Percentiles rank a stretch among this genome's conserved stretches.
Conservation (phyloP, 441 rosid species). For the Eutrema salsugineum region DNA sequence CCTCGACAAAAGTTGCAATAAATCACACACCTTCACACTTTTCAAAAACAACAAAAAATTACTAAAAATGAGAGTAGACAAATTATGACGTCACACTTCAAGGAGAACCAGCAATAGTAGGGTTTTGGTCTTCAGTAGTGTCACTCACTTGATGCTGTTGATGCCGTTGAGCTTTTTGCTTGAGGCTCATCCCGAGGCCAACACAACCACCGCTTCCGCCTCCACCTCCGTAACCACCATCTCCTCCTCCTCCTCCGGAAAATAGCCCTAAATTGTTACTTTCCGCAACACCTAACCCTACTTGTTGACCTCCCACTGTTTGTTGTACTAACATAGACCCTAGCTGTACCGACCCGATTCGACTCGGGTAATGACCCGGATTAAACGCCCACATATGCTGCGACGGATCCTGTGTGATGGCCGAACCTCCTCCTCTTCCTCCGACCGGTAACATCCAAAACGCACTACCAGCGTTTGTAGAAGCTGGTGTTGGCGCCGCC, state of each 20-base stretch:
- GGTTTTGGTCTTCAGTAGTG: slow-evolving; percentile 41
- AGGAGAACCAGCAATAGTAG: slow-evolving; percentile 32
- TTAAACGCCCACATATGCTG: slow-evolving; percentile 55
- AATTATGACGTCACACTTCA: slow-evolving; percentile 15
- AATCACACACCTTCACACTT: background rate
- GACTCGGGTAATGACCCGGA: slow-evolving; percentile 47
- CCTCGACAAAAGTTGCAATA: slow-evolving; percentile 3
- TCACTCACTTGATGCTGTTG: slow-evolving; percentile 43
- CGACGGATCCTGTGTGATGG: slow-evolving; percentile 35
- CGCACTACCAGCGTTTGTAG: slow-evolving; percentile 45
- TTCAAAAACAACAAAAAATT: background rate
- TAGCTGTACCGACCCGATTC: slow-evolving; percentile 44
- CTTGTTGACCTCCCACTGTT: slow-evolving; percentile 40
- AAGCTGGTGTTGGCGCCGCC: slow-evolving; percentile 35
- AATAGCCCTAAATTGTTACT: slow-evolving; percentile 40
- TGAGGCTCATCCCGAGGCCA: slow-evolving; percentile 46
- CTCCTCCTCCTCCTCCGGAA: slow-evolving; percentile 10
- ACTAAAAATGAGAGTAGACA: slow-evolving; percentile 3
- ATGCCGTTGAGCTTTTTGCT: slow-evolving; percentile 9
- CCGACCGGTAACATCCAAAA: slow-evolving; percentile 76
- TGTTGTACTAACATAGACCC: slow-evolving; percentile 48
- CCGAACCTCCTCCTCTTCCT: slow-evolving; percentile 37
- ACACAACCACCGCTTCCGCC: slow-evolving; percentile 23
- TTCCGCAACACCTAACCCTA: slow-evolving; percentile 45
- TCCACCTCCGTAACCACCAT: slow-evolving; percentile 11